Percentiles rank a stretch among this genome's conserved stretches.
phyloP scores from a whole-genome alignment of 2,329 filamentous ascomycete species.

The Pleurostoma richardsiae region DNA sequence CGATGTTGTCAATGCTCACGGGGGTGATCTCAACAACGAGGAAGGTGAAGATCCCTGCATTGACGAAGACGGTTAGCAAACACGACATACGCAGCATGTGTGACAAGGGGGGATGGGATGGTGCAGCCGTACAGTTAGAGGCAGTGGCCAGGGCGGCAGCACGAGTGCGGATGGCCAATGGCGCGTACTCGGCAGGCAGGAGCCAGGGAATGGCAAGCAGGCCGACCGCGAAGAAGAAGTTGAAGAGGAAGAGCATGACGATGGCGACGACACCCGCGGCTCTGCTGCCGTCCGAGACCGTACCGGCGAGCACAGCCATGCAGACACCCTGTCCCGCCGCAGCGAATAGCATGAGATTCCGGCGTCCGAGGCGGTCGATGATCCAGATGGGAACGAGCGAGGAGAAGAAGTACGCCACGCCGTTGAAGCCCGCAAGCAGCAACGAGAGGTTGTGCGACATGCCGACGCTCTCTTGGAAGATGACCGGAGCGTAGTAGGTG shows the following conservation, averaged over 20 bases:
- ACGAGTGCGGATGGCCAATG: conserved; percentile 29
- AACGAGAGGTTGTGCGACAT: conserved; percentile 20
- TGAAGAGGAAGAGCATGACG: conserved; percentile 22
- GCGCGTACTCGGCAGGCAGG: conserved; percentile 37
- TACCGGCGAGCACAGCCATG: conserved; percentile 18
- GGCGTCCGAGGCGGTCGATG: conserved; percentile 22
- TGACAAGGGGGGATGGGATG: too few relatives aligned
- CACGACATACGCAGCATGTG: too few relatives aligned
- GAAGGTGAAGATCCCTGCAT: conserved; percentile 5
- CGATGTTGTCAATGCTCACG: conserved; percentile 10
- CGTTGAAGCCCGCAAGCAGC: conserved; percentile 20
- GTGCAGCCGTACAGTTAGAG: conserved; percentile 16
- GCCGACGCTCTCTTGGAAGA: conserved; percentile 24
- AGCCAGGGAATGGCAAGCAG: conserved; percentile 20
- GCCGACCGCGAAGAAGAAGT: conserved; percentile 21
- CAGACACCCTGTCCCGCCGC: conserved; percentile 20
- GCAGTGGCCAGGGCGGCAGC: conserved; percentile 31
- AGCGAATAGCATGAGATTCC: conserved; percentile 21
- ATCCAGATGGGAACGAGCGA: conserved; percentile 23
- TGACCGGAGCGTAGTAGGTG: conserved; percentile 19
- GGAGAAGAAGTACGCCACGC: conserved; percentile 20
- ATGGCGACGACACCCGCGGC: conserved; percentile 16
- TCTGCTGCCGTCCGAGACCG: conserved; percentile 16
- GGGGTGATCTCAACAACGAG: conserved; percentile 15
- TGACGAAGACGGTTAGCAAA: too few relatives aligned